Evolutionary conservation across 208 protist species (phyloP), one percentile per base, ranked within the genome.

Genomic region (Wallacemonas sp.): DNA sequence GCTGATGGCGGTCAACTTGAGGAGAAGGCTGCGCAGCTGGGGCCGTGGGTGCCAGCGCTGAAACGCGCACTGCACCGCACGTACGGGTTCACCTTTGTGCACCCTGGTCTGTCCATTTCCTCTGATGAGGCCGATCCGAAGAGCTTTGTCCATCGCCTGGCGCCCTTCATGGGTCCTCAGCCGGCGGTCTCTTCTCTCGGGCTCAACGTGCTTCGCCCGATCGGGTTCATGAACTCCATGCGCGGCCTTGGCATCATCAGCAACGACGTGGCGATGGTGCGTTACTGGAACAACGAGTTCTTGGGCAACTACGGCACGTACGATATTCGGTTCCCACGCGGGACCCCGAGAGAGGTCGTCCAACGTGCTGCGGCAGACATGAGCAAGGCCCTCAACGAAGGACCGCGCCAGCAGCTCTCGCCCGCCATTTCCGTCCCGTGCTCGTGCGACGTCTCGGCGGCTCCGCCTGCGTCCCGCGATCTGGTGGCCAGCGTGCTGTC

Each of bases 211-310:
- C 72, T 94, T 12, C 87, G 84, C 11, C 87, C 87, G 0, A 88
- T 88, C 23, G 90, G 90, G 1, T 90, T 92, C 54, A 76, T 91
- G 67, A 77, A 91, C 49, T 72, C 85, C 29, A 92, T 96, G 81
- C 75, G 76, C 24, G 90, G 87, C 6, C 61, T 96, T 21, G 90
- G 74, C 1, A 68, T 96, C 17, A 78, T 78, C n/a, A 83, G 76
- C 32, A 93, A 93, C 68, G 90, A 96, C 49, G 90, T 96, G 1
- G 80, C 87, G 17, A 89, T 90, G 68, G 69, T 96, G 21, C 82
- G 85, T 14, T 91, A 93, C 74, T 96, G 90, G 87, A 95, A 95
- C 75, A 95, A 95, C 63, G 85, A 95, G 43, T 87, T 71, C 26
- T 62, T 95, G 11, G 90, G 90, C 36, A 95, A 95, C 75, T 92